A percentile compares a stretch with the other conserved stretches of the same genome.
phyloP scores from a whole-genome alignment of 495 filamentous ascomycete genomes.

The Elaphomyces granulatus region DNA sequence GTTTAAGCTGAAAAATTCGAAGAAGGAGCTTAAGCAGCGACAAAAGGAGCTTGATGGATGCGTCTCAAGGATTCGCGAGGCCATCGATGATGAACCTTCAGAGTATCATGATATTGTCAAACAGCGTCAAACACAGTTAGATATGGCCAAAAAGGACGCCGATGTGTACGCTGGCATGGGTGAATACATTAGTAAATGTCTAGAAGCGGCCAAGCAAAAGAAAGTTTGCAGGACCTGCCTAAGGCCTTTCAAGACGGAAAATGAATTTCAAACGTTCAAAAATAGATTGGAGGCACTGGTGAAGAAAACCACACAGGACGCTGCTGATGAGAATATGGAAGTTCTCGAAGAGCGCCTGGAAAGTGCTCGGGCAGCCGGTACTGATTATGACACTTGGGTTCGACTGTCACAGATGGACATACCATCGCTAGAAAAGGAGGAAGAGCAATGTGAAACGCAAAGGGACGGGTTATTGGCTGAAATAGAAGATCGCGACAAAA shows the following conservation, averaged over 20 bases:
- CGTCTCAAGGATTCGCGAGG: conserved; percentile 34
- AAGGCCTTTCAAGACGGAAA: conserved; percentile 44
- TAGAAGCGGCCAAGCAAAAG: conserved; percentile 40
- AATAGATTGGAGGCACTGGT: conserved; percentile 46
- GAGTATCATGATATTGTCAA: conserved; percentile 38
- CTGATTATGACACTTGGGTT: conserved; percentile 57
- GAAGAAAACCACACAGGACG: conserved; percentile 37
- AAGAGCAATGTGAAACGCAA: conserved; percentile 36
- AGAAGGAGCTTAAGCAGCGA: conserved; percentile 46
- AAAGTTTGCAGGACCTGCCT: conserved; percentile 61
- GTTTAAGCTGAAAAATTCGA: conserved; percentile 52
- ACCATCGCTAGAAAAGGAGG: conserved; percentile 48
- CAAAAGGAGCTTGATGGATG: conserved; percentile 47
- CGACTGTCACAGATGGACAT: conserved; percentile 57
- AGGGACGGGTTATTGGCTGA: conserved; percentile 45
- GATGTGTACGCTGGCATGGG: conserved; percentile 45
- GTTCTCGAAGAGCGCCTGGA: conserved; percentile 39
- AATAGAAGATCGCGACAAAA: conserved; percentile 59
- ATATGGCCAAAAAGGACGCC: conserved; percentile 45
- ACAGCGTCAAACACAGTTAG: conserved; percentile 44
- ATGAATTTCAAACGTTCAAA: conserved; percentile 42
- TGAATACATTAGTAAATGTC: conserved; percentile 47
- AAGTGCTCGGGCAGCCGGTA: conserved; percentile 41
- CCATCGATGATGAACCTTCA: conserved; percentile 37
- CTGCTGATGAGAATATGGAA: conserved; percentile 38